These are phyloP conservation scores for Leucocoprinus sp. DNA, from an alignment of 768 basidiomycete species.

Conservation along the genomic window DNA sequence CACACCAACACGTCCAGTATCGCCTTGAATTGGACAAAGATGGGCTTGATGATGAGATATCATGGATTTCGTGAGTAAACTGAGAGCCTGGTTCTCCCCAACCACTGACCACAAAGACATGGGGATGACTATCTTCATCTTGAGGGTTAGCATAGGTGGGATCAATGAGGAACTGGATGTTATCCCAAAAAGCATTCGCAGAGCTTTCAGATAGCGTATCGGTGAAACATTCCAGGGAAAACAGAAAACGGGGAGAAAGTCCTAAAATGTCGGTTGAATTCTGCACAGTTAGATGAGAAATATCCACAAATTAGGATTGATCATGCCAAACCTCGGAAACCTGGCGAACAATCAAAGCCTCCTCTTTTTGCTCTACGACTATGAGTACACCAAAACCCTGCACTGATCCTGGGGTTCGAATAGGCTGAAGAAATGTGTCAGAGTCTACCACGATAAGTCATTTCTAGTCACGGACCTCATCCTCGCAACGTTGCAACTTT, in stretches of 20 bases:
- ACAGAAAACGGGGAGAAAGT: slow-evolving; percentile 61
- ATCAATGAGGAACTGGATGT: slow-evolving; percentile 58
- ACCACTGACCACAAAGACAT: slow-evolving; percentile 65
- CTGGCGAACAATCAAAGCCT: slow-evolving; percentile 57
- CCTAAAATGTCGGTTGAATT: slow-evolving; percentile 72
- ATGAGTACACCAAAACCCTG: slow-evolving; percentile 81
- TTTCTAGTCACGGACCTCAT: slow-evolving; percentile 43
- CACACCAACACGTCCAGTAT: slow-evolving; percentile 65
- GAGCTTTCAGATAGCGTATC: slow-evolving; percentile 60
- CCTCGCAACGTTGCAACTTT: slow-evolving; percentile 57
- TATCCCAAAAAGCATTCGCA: slow-evolving; percentile 63
- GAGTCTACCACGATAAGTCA: slow-evolving; percentile 4
- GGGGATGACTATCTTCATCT: slow-evolving; percentile 37
- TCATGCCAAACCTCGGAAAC: slow-evolving; percentile 58
- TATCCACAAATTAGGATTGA: slow-evolving; percentile 7
- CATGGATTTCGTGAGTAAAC: slow-evolving; percentile 18
- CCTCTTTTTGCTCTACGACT: slow-evolving; percentile 53
- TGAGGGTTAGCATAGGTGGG: slow-evolving; percentile 29
- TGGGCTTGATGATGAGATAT: slow-evolving; percentile 17
- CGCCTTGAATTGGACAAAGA: slow-evolving; percentile 11
- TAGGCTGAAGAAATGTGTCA: slow-evolving; percentile 40
- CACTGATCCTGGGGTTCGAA: slow-evolving; percentile 72
- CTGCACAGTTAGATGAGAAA: slow-evolving; percentile 24
- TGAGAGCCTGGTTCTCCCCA: slow-evolving; percentile 59
- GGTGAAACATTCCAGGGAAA: slow-evolving; percentile 65